Base-by-base conservation (phyloP, 176 grass and related monocot genomes). In the Ensete ventricosum region DNA sequence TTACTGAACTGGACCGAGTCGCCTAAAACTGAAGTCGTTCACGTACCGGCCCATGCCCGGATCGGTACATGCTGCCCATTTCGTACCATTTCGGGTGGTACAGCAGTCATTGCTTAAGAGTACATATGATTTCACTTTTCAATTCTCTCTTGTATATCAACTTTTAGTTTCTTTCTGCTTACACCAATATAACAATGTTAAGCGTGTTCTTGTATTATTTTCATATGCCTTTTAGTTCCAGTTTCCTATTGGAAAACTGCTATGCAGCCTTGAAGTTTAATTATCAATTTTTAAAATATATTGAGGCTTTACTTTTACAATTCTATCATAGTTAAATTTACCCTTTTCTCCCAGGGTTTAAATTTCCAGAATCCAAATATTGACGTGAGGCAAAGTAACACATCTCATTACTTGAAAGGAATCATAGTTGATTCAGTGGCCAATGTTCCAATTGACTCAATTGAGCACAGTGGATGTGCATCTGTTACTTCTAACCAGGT, bases 401-500 rank as follows among this genome's bases (percentile, higher is more conserved):
- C 51, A 73, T 89, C 73, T 73, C 78, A 88, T 69, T 80, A 63
- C 76, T 73, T 49, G 73, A 78, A 69, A 7, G 83, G 73, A 87
- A 53, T 58, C 81, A 64, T 80, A 79, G 54, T 78, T 86, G 87
- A 85, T 76, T 83, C 81, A 78, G 83, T 52, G 29, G 53, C 71
- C 82, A 73, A 72, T 62, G 73, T 80, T 76, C 88, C 82, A 79
- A 88, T 25, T 83, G 21, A 77, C 70, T 48, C 77, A 25, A 54
- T 49, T 69, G 63, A 76, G 78, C 76, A 82, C 34, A 80, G 81
- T 79, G 58, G 52, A 23, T 80, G 79, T 80, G 77, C 13, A 12
- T 22, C 55, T 64, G 49, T 19, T 27, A 63, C 69, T 34, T 70
- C 14, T 11, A 26, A 29, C 55, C 60, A 72, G 8, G 13, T 20